Conservation (phyloP, 495 filamentous ascomycete species). For the Penicillium daleae region DNA sequence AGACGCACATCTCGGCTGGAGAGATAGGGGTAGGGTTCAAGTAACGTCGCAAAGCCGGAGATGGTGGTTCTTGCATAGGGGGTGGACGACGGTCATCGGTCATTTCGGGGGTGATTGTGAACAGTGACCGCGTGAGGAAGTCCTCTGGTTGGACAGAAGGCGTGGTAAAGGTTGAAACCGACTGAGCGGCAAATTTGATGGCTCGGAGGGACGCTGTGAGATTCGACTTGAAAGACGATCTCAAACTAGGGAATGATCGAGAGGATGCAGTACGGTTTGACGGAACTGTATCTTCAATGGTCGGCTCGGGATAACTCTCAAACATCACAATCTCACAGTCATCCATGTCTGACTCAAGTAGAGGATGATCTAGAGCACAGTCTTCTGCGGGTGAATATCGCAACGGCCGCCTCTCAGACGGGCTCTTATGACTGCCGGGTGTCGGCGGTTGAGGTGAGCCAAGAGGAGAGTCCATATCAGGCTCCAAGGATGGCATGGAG, state of each 20-base stretch:
- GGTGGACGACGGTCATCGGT: slow-evolving; percentile 87
- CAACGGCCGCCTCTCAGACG: slow-evolving; percentile 44
- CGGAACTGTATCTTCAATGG: slow-evolving; percentile 21
- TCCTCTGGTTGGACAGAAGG: slow-evolving; percentile 82
- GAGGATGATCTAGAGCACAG: slow-evolving; percentile 60
- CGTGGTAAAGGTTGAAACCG: slow-evolving; percentile 75
- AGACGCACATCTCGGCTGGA: slow-evolving; percentile 67
- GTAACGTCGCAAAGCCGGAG: slow-evolving; percentile 87
- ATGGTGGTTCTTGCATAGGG: slow-evolving; percentile 73
- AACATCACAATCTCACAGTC: slow-evolving; percentile 35
- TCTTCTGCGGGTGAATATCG: slow-evolving; percentile 54
- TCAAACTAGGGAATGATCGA: slow-evolving; percentile 44
- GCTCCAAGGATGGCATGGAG: slow-evolving; percentile 64
- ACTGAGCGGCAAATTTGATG: slow-evolving; percentile 81
- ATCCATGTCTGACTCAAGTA: slow-evolving; percentile 46
- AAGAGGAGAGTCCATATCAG: slow-evolving; percentile 54
- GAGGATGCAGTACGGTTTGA: slow-evolving; percentile 31
- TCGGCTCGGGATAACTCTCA: slow-evolving; percentile 23
- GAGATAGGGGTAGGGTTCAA: slow-evolving; percentile 79
- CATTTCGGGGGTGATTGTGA: slow-evolving; percentile 77
- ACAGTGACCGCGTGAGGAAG: slow-evolving; percentile 83
- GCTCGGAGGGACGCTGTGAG: slow-evolving; percentile 89
- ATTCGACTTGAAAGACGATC: slow-evolving; percentile 83
- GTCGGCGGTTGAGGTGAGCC: slow-evolving; percentile 43
- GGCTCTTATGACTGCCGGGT: slow-evolving; percentile 42